phyloP scores from a whole-genome alignment of 2,329 filamentous ascomycete species.

The Lasiodiplodia citricola region DNA sequence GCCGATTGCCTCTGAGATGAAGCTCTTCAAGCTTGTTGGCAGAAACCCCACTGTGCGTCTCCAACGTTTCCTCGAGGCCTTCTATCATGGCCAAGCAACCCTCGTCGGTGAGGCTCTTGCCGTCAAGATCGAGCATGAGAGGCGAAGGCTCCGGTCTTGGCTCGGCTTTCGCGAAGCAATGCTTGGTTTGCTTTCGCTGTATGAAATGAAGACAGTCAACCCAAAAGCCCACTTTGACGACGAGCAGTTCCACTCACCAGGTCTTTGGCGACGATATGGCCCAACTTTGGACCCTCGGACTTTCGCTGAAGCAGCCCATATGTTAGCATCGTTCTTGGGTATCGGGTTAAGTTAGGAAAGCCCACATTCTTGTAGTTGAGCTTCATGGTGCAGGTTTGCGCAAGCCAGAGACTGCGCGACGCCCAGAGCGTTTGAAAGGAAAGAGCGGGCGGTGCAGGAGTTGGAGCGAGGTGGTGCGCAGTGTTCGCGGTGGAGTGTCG shows the following conservation, averaged over 20 bases:
- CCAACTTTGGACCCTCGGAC: slow-evolving; percentile 53
- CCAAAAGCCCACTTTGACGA: slow-evolving; percentile 33
- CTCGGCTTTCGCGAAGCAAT: slow-evolving; percentile 31
- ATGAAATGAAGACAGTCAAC: slow-evolving; percentile 19
- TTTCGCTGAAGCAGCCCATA: slow-evolving; percentile 43
- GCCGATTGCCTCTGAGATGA: slow-evolving; percentile 50
- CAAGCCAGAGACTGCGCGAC: background rate
- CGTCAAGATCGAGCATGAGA: slow-evolving; percentile 53
- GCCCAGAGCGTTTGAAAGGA: background rate
- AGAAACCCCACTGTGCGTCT: slow-evolving; percentile 34
- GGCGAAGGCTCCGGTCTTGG: slow-evolving; percentile 36
- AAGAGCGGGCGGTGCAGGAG: slow-evolving; percentile 2
- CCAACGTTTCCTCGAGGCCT: slow-evolving; percentile 48
- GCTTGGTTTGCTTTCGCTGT: slow-evolving; percentile 40
- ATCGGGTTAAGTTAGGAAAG: background rate
- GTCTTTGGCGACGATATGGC: slow-evolving; percentile 51
- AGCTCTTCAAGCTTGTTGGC: slow-evolving; percentile 52
- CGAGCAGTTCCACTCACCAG: slow-evolving; percentile 40
- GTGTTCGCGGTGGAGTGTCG: background rate
- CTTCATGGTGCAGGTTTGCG: slow-evolving; percentile 31
- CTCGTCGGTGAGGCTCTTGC: slow-evolving; percentile 53
- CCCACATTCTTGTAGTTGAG: slow-evolving; percentile 49
- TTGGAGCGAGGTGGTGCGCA: background rate
- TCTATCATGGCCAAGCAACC: slow-evolving; percentile 51
- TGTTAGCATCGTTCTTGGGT: background rate